Percentiles rank a stretch among this genome's conserved stretches.
Conservation (phyloP, 2,329 filamentous ascomycete genomes). For the Neofusicoccum umdonicola region DNA sequence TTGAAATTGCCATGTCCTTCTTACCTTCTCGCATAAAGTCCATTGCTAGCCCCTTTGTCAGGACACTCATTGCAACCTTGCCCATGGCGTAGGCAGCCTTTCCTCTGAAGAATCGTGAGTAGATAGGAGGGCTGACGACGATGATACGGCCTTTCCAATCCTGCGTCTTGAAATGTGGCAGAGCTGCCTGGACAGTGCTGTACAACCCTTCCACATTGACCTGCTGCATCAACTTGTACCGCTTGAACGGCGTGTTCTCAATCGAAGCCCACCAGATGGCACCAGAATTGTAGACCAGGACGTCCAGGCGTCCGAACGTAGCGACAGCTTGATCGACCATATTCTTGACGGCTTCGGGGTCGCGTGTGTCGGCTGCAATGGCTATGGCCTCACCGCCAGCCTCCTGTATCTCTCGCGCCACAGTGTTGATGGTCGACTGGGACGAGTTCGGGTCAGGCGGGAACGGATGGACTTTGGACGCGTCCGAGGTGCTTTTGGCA, state of each 20-base stretch:
- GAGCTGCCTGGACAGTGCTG: conserved; percentile 63
- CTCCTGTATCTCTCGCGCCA: conserved; percentile 68
- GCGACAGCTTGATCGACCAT: conserved; percentile 60
- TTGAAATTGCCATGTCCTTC: conserved; percentile 70
- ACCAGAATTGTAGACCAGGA: conserved; percentile 77
- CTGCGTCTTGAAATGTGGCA: conserved; percentile 63
- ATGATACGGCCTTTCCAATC: conserved; percentile 63
- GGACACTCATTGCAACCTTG: conserved; percentile 78
- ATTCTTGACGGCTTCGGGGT: conserved; percentile 57
- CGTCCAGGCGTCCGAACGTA: conserved; percentile 65
- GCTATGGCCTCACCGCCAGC: conserved; percentile 64
- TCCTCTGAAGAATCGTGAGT: conserved; percentile 78
- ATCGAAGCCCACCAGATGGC: conserved; percentile 84
- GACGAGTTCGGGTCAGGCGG: conserved; percentile 75
- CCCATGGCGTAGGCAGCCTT: conserved; percentile 80
- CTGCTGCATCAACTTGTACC: conserved; percentile 62
- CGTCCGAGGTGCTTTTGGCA: conserved; percentile 71
- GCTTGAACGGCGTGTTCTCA: conserved; percentile 67
- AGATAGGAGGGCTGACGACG: conserved; percentile 81
- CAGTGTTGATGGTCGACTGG: conserved; percentile 75
- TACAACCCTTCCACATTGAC: conserved; percentile 68
- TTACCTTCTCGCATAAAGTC: conserved; percentile 69
- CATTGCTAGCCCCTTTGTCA: conserved; percentile 80
- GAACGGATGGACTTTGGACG: conserved; percentile 56
- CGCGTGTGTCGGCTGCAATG: conserved; percentile 68